Percentiles rank a stretch among this genome's conserved stretches.
These are phyloP conservation scores for Xenoacremonium recifei DNA, from an alignment of 2,329 filamentous ascomycete species.

Conservation along the genomic window DNA sequence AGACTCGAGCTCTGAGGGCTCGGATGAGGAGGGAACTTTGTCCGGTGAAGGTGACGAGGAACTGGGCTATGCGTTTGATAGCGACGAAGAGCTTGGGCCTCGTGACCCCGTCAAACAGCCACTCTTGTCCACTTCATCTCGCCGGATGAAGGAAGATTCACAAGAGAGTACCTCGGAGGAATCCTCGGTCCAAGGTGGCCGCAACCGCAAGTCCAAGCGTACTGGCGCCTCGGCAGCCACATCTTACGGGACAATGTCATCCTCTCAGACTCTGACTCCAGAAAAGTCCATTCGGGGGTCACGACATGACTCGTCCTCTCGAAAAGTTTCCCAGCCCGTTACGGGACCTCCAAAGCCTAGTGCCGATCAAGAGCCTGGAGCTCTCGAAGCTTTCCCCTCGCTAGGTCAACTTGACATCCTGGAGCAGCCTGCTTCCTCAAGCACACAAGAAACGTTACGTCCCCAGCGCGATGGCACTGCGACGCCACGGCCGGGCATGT, in stretches of 20 bases:
- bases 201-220: conserved; percentile 11
- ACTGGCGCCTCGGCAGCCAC: conserved; percentile 10
- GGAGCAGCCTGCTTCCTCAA: too few species aligned
- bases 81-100: conserved; percentile 25
- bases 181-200: conserved; percentile 14
- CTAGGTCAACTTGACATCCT: too few species aligned
- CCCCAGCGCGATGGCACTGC: conserved; percentile 18
- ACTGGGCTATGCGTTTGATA: conserved; percentile 18
- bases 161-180: conserved; percentile 10
- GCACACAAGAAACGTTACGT: conserved; percentile 14
- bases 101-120: conserved; percentile 18
- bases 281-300: too few species aligned
- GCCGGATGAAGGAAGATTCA: conserved; percentile 6
- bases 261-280: conserved; percentile 21
- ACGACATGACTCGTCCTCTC: conserved; percentile 8
- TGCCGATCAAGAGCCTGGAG: conserved; percentile 1
- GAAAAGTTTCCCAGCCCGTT: conserved; percentile 8
- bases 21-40: conserved; percentile 31
- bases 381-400: too few species aligned
- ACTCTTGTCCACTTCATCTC: conserved; percentile 15
- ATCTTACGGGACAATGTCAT: conserved; percentile 34
- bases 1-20: conserved; percentile 28
- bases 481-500: conserved; percentile 45
- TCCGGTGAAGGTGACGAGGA: conserved; percentile 31
- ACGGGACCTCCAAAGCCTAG: conserved; percentile 2